A percentile compares a stretch with the other conserved stretches of the same genome.
Evolutionary conservation across 495 filamentous ascomycete species (phyloP).

Genomic region (Penicillium parvum): DNA sequence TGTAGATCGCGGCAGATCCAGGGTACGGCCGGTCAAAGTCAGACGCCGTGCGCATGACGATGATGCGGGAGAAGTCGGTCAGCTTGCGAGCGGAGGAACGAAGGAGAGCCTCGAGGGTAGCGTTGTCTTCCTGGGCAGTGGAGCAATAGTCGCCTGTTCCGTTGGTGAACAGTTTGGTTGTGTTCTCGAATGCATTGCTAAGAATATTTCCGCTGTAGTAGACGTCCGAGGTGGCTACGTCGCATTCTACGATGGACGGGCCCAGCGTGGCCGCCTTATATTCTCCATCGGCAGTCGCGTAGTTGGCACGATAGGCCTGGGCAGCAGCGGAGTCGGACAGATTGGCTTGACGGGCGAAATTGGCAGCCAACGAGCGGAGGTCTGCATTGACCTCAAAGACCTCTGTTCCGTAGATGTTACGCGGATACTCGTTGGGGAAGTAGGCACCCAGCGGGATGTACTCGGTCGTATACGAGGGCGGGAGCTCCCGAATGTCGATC

Average conservation of each 20-base stretch:
- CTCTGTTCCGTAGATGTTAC: constrained; percentile 67
- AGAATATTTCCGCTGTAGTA: constrained; percentile 64
- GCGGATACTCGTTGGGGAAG: constrained; percentile 55
- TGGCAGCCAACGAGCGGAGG: constrained; percentile 52
- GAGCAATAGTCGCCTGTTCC: constrained; percentile 65
- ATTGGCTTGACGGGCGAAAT: constrained; percentile 51
- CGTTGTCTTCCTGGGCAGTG: constrained; percentile 73
- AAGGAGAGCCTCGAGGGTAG: constrained; percentile 61
- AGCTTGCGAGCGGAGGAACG: constrained; percentile 50
- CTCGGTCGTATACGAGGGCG: constrained; percentile 58
- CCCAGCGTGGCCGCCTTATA: constrained; percentile 49
- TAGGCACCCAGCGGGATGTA: constrained; percentile 60
- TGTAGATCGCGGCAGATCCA: constrained; percentile 46
- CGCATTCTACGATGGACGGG: constrained; percentile 61
- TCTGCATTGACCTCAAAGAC: constrained; percentile 68
- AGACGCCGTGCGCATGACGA: constrained; percentile 68
- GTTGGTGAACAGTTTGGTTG: constrained; percentile 60
- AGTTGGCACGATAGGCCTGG: constrained; percentile 55
- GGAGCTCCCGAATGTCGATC: constrained; percentile 66
- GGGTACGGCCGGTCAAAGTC: constrained; percentile 69
- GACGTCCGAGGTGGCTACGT: constrained; percentile 66
- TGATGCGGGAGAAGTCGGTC: constrained; percentile 64
- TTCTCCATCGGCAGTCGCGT: constrained; percentile 33
- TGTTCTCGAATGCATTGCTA: constrained; percentile 60
- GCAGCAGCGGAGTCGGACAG: constrained; percentile 53